These are phyloP conservation scores for Sugiyamaella smithiae DNA, from an alignment of 805 yeast genomes.

Conservation along the genomic window DNA sequence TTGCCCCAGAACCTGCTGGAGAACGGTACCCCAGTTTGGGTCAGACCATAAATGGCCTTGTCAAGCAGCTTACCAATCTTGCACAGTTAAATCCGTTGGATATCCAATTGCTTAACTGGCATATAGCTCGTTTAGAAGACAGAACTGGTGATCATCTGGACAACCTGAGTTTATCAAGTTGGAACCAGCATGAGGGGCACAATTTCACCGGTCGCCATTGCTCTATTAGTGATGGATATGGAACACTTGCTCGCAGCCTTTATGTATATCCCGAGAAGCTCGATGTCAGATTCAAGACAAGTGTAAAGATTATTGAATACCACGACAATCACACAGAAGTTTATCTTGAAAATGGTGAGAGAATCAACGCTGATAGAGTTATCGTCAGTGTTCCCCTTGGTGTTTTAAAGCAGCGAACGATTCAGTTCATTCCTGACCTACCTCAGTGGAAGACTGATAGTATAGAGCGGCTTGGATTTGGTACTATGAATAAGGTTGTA, in stretches of 20 bases:
- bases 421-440: conserved; percentile 41
- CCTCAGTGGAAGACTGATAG: conserved; percentile 42
- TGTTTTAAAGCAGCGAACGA: conserved; percentile 36
- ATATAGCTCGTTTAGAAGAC: conserved; percentile 41
- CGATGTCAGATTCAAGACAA: conserved; percentile 40
- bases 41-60: conserved; percentile 34
- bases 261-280: conserved; percentile 38
- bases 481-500: conserved; percentile 39
- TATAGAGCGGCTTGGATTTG: conserved; percentile 40
- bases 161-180: conserved; percentile 36
- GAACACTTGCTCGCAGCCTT: conserved; percentile 37
- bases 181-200: conserved; percentile 43
- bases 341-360: conserved; percentile 39
- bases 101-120: conserved; percentile 38
- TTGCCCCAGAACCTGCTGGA: conserved; percentile 37
- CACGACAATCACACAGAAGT: conserved; percentile 34
- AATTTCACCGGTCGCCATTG: conserved; percentile 40
- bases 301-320: conserved; percentile 38
- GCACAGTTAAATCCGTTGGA: conserved; percentile 37
- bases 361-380: conserved; percentile 39
- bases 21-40: conserved; percentile 37
- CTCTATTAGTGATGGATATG: conserved; percentile 38
- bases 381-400: conserved; percentile 42
- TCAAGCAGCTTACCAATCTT: conserved; percentile 32
- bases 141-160: conserved; percentile 35